Evolutionary conservation across 345 rosid species (phyloP).

Genomic region (Lenwebbia sp.): DNA sequence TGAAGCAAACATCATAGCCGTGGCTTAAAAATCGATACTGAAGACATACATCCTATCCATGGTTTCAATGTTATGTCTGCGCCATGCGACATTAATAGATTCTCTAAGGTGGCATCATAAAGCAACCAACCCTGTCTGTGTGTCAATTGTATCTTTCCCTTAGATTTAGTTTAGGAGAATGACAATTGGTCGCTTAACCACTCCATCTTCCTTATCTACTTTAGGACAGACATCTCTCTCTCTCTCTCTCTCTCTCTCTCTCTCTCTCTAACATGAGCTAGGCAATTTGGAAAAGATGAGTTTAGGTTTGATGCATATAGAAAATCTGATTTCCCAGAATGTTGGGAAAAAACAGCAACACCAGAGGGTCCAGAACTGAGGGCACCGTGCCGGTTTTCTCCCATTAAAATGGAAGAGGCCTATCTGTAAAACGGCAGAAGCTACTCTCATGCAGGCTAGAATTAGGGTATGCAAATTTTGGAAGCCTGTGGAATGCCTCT

Average conservation of each 20-base stretch:
- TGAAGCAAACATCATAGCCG: background rate
- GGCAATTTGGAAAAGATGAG: background rate
- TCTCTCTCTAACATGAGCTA: background rate
- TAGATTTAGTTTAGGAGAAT: background rate
- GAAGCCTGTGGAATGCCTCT: background rate
- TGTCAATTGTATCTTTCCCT: background rate
- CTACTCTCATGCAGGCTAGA: background rate
- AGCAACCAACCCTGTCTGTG: background rate
- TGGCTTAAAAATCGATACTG: background rate
- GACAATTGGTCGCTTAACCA: background rate
- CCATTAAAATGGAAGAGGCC: background rate
- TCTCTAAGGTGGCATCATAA: background rate
- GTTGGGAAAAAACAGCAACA: background rate
- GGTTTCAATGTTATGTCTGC: background rate
- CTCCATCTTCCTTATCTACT: background rate
- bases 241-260: background rate
- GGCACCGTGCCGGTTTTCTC: background rate
- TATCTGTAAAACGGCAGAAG: background rate
- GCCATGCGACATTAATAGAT: background rate
- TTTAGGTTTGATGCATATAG: background rate
- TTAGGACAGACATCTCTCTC: background rate
- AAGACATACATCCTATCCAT: background rate
- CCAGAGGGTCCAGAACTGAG: background rate
- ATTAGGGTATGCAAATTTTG: background rate
- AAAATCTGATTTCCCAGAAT: background rate